These are phyloP conservation scores for Scleroderma bovista DNA, from an alignment of 768 basidiomycete species.

Conservation along the genomic window DNA sequence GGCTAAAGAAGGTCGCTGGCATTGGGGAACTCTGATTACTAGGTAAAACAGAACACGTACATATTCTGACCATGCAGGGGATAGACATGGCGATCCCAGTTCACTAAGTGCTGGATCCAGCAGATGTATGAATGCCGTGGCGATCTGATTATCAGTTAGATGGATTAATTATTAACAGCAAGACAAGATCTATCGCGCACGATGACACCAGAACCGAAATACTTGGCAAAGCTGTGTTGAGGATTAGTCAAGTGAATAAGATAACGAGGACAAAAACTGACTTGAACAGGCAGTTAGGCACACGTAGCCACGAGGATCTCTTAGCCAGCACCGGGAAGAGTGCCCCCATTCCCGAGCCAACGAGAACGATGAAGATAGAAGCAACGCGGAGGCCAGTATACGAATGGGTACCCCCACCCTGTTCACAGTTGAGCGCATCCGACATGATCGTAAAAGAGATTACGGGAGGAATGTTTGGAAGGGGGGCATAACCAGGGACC, in stretches of 20 bases:
- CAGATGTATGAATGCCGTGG: constrained; percentile 86
- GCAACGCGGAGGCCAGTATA: constrained; percentile 56
- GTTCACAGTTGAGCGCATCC: constrained; percentile 35
- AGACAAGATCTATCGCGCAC: constrained; percentile 38
- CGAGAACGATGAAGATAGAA: constrained; percentile 69
- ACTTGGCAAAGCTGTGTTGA: constrained; percentile 67
- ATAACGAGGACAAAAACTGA: constrained; percentile 30
- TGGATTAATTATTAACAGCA: neutral
- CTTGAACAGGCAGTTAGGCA: constrained; percentile 52
- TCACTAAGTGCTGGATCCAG: constrained; percentile 70
- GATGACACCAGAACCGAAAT: constrained; percentile 88
- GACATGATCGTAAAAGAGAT: too few relatives aligned
- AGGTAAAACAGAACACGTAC: constrained; percentile 38
- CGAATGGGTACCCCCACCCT: constrained; percentile 47
- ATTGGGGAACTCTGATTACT: neutral
- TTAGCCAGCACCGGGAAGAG: constrained; percentile 66
- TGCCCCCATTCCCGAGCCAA: constrained; percentile 53
- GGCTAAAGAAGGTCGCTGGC: constrained; percentile 41
- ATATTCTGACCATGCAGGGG: constrained; percentile 65
- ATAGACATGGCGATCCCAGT: constrained; percentile 65
- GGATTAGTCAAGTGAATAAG: constrained; percentile 5
- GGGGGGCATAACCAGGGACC: too few relatives aligned
- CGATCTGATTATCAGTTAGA: constrained; percentile 48
- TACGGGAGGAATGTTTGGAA: too few relatives aligned
- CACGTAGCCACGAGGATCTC: constrained; percentile 42